Evolutionary conservation across 495 filamentous ascomycete genomes (phyloP).

Genomic region (Venustampulla echinocandica): DNA sequence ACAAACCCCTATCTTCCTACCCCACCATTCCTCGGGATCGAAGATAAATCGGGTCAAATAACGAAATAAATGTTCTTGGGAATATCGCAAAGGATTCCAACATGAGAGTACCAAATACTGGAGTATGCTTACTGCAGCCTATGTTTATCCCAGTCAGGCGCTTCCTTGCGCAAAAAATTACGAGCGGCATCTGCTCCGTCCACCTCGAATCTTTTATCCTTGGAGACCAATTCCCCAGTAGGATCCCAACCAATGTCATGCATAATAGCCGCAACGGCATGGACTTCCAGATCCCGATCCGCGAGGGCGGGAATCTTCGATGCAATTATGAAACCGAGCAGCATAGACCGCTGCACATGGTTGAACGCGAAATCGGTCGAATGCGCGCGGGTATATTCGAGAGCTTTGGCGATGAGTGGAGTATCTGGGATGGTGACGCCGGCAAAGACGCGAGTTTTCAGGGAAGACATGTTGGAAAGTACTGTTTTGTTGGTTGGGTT

Average conservation of each 20-base stretch:
- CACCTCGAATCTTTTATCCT: conserved; percentile 46
- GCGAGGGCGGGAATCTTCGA: conserved; percentile 2
- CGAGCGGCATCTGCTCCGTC: conserved; percentile 43
- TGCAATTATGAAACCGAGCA: conserved; percentile 12
- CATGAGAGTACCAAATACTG: no score
- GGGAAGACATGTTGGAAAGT: neutral
- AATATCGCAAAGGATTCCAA: no score
- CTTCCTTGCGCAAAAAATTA: conserved; percentile 30
- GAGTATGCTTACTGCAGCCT: conserved; percentile 27
- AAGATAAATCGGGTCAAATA: no score
- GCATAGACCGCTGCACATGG: conserved; percentile 35
- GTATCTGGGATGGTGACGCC: conserved; percentile 10
- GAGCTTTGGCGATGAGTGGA: conserved; percentile 20
- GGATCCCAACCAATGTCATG: conserved; percentile 29
- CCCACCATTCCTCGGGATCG: no score
- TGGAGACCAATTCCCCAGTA: conserved; percentile 22
- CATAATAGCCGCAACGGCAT: conserved; percentile 27
- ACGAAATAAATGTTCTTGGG: no score
- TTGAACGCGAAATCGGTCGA: conserved; percentile 31
- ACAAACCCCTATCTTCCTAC: no score
- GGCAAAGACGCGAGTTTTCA: conserved; percentile 3
- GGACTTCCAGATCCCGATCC: conserved; percentile 25
- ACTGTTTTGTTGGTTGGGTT: no score
- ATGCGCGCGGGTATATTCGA: conserved; percentile 31
- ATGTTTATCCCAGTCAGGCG: conserved; percentile 28